Conservation (phyloP, 2,329 filamentous ascomycete genomes). For the Colletotrichum viniferum region DNA sequence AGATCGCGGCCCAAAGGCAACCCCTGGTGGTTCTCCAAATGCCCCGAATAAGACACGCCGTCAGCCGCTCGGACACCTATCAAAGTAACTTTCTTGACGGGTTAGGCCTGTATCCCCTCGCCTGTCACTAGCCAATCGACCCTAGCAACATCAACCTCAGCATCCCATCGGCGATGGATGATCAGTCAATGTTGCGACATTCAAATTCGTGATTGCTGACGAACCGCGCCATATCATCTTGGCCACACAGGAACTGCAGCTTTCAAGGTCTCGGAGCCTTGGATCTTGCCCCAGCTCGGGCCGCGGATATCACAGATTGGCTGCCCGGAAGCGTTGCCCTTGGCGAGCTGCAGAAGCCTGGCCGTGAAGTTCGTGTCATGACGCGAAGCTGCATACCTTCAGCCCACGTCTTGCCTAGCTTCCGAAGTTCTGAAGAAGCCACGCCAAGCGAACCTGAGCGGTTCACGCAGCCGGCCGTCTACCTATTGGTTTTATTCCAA, state of each 20-base stretch:
- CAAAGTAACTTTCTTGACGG: not conserved
- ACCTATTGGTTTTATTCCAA: not conserved
- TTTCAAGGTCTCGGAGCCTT: not conserved
- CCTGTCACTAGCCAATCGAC: not conserved
- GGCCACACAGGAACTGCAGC: not conserved
- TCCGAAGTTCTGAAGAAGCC: not conserved
- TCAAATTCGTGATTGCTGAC: not conserved
- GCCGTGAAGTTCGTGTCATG: not conserved
- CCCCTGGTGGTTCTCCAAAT: not conserved
- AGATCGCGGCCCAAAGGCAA: not conserved
- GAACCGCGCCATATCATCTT: not conserved
- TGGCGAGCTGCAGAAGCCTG: not conserved
- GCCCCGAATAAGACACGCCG: not conserved
- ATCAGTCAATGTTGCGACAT: not conserved
- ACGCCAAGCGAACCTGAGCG: not conserved
- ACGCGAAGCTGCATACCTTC: constrained; percentile 8
- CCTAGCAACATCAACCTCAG: not conserved
- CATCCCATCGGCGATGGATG: not conserved
- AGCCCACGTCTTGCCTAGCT: not conserved
- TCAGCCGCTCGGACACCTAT: not conserved
- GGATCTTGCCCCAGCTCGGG: not conserved
- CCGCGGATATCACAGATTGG: not conserved
- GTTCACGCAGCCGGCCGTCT: not conserved
- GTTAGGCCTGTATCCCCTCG: not conserved
- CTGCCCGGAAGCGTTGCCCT: not conserved